A percentile compares a stretch with the other conserved stretches of the same genome.
These are phyloP conservation scores for Datisca glomerata DNA, from an alignment of 306 rosid genomes.

Conservation along the genomic window DNA sequence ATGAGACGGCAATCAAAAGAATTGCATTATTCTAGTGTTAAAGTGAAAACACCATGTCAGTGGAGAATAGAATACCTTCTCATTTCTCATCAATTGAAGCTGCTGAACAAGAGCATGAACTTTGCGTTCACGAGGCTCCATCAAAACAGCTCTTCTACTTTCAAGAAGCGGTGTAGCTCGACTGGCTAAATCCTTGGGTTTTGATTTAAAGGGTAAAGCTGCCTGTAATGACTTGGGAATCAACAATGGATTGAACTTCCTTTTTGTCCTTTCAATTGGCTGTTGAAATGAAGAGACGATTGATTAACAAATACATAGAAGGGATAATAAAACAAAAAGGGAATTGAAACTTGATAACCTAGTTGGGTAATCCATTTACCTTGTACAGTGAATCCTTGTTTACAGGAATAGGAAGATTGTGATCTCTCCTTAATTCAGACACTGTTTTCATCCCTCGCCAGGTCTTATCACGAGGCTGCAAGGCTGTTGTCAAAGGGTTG, in stretches of 20 bases:
- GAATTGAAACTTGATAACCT: neutral
- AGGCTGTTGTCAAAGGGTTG: conserved; percentile 76
- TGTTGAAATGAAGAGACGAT: conserved; percentile 15
- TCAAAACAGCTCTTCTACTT: conserved; percentile 51
- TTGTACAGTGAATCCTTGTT: conserved; percentile 87
- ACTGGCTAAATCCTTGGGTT: conserved; percentile 50
- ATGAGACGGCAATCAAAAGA: too few species aligned
- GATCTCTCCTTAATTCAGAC: conserved; percentile 78
- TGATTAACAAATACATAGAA: neutral
- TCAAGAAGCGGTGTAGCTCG: conserved; percentile 38
- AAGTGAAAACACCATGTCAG: too few species aligned
- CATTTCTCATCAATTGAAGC: conserved; percentile 31
- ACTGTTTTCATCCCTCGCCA: conserved; percentile 95
- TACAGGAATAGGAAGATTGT: conserved; percentile 52
- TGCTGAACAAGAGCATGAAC: conserved; percentile 59
- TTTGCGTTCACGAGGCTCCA: conserved; percentile 65
- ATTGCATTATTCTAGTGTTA: too few species aligned
- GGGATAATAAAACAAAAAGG: neutral
- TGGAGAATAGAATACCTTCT: conserved; percentile 31
- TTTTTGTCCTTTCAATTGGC: conserved; percentile 69
- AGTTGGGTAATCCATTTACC: conserved; percentile 26
- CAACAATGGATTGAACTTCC: conserved; percentile 78
- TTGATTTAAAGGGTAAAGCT: conserved; percentile 62
- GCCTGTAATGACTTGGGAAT: conserved; percentile 60
- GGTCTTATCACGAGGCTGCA: conserved; percentile 67